Base-by-base conservation (phyloP, 345 rosid species). In the Eucalyptus polybractea region DNA sequence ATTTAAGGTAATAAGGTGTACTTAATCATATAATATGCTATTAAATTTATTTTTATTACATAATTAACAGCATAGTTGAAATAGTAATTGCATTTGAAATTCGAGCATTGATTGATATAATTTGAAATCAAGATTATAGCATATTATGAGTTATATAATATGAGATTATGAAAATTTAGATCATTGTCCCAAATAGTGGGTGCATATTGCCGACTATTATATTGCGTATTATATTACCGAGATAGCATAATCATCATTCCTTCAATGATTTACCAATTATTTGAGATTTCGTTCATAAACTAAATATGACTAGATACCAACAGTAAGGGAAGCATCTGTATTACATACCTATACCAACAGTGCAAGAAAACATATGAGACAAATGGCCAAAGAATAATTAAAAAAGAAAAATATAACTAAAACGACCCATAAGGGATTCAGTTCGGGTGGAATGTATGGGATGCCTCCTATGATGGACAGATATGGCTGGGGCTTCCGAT, bases 301-400 rank as follows among this genome's bases (percentile, higher is more conserved):
- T 19, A 72, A 1, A 33, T 19, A 33, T 72, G 81, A 33, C 19
- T 53, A 88, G 98, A 95, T 89, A 95, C 98, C 94, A 97, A 90
- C 67, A 97, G 98, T 50, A 97, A 91, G 16, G 97, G 99, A 89
- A 98, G 91, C 99, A 98, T 94, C 91, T 94, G 96, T 92, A 98
- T 98, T 88, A 98, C 96, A 88, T 98, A 98, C 94, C 99, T 97
- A 92, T 86, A 90, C 50, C 92, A 92, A 81, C 58, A 90, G 42
- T 12, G 25, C 83, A 19, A 37, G 83, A 72, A 72, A 72, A 88
- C 88, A 87, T 25, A 60, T 15, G 86, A 33, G 27, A 89, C 56
- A 85, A 40, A 87, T 45, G 88, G 53, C n/a, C 9, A 67, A 29
- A 45, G 51, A 49, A 88, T 4, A 42, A 33, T 16, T 53, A 53